Conservation (phyloP, 108 stramenopile species). For the Pseudonitzschia delicatissima region DNA sequence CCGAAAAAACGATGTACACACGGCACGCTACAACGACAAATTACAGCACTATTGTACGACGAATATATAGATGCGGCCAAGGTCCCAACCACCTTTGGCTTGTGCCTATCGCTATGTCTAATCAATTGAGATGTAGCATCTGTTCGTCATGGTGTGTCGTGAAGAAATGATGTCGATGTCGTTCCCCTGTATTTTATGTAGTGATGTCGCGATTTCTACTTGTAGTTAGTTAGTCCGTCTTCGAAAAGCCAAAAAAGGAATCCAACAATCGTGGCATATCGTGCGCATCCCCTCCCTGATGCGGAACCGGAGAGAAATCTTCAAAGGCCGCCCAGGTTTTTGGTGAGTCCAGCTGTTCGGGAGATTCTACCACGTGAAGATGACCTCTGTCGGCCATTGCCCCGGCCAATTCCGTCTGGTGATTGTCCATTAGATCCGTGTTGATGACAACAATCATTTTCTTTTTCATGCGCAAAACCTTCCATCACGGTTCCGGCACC, state of each 20-base stretch:
- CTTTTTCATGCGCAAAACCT: conserved; percentile 45
- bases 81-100: too few relatives aligned
- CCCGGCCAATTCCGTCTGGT: conserved; percentile 89
- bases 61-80: too few relatives aligned
- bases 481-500: conserved; percentile 95
- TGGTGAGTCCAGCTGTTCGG: conserved; percentile 16
- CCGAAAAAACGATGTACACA: too few relatives aligned
- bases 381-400: conserved; percentile 72
- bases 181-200: too few relatives aligned
- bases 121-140: too few relatives aligned
- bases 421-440: conserved; percentile 90
- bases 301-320: conserved; percentile 27
- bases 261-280: conserved; percentile 44
- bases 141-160: too few relatives aligned
- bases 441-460: conserved; percentile 87
- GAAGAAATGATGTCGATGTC: too few relatives aligned
- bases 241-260: conserved; percentile 29
- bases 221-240: background rate
- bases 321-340: conserved; percentile 39
- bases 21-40: too few relatives aligned
- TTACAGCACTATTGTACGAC: too few relatives aligned
- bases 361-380: conserved; percentile 48
- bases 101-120: too few relatives aligned
- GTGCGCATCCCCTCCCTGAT: conserved; percentile 29
- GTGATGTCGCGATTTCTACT: background rate